These are phyloP conservation scores for Candida smagusa DNA, from an alignment of 1,139 yeast species.

Conservation along the genomic window DNA sequence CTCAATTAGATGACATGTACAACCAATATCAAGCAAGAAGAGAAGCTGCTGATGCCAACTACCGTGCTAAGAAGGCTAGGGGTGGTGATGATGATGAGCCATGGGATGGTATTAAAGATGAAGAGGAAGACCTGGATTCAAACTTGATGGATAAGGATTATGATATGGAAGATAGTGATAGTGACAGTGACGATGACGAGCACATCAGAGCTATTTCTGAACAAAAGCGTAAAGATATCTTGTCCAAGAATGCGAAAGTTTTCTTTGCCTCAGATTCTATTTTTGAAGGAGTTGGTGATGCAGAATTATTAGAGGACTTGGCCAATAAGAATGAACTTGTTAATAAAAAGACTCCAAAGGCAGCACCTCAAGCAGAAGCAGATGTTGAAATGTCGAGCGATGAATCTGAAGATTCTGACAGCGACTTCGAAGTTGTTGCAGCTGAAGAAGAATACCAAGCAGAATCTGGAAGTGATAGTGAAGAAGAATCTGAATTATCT, in stretches of 20 bases:
- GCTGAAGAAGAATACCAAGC: slow-evolving; percentile 12
- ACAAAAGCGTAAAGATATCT: slow-evolving; percentile 43
- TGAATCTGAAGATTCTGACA: slow-evolving; percentile 9
- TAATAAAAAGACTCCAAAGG: slow-evolving; percentile 3
- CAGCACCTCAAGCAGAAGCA: slow-evolving; percentile 5
- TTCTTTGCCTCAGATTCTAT: slow-evolving; percentile 76
- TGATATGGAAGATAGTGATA: slow-evolving; percentile 41
- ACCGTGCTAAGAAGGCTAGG: slow-evolving; percentile 75
- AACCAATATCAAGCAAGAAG: slow-evolving; percentile 65
- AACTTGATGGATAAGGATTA: slow-evolving; percentile 43
- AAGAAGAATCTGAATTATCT: slow-evolving; percentile 37
- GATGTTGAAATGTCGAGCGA: slow-evolving; percentile 13
- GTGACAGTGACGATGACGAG: slow-evolving; percentile 65
- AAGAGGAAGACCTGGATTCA: slow-evolving; percentile 35
- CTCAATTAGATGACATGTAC: slow-evolving; percentile 81
- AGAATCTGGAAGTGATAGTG: slow-evolving; percentile 46
- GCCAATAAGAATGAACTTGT: slow-evolving; percentile 11
- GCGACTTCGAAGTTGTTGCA: slow-evolving; percentile 20
- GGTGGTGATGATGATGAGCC: slow-evolving; percentile 77
- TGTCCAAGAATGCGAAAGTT: slow-evolving; percentile 70
- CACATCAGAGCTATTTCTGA: slow-evolving; percentile 64
- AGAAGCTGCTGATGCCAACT: slow-evolving; percentile 77
- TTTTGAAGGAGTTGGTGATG: slow-evolving; percentile 62
- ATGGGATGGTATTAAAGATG: slow-evolving; percentile 80
- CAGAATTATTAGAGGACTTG: slow-evolving; percentile 31